Base-by-base conservation (phyloP, 2,329 filamentous ascomycete species). In the Claviceps arundinis region DNA sequence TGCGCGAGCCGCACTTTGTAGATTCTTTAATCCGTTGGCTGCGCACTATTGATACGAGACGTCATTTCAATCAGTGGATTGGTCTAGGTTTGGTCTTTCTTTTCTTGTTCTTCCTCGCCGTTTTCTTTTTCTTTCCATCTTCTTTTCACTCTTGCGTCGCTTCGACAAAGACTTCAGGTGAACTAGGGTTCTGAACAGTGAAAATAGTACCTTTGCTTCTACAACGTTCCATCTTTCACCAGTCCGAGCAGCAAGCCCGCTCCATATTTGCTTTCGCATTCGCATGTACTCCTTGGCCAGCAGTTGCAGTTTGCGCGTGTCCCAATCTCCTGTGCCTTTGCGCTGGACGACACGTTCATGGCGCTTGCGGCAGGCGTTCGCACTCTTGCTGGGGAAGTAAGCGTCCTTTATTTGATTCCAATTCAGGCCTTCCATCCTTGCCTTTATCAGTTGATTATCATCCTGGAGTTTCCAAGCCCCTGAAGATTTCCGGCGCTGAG, bases 341-440 rank as follows among this genome's bases (percentile, higher is more conserved):
- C 84, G 81, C n/a, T n/a, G n/a, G n/a, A 91, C 83, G 58, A 95
- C 71, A 42, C 89, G 78, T 69, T 95, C 89, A 61, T 94, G 88
- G 52, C 89, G 81, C 71, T 95, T 95, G 57, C 89, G 86, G 69
- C 89, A 95, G 17, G 89, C 89, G 65, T 93, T 93, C 54, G 84
- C 72, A 8, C 80, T 81, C 72, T 95, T 95, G n/a, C 64, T 70
- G 75, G 1, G 84, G 85, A 65, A 95, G 68, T 88, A 81, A 56
- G 76, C 79, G 55, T 75, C 74, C 60, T 89, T 83, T 63, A 94
- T 93, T 60, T 87, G 84, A 51, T 80, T 78, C 89, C 89, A 95
- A 68, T 90, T 91, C 64, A 89, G 76, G 24, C 86, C 85, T 61
- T 83, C 80, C 47, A 84, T 79, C 50, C 89, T 80, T 16, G 87